Percentiles rank a stretch among this genome's conserved stretches.
Evolutionary conservation across 2,329 filamentous ascomycete genomes (phyloP).

Genomic region (Alternaria hordeiaustralica): DNA sequence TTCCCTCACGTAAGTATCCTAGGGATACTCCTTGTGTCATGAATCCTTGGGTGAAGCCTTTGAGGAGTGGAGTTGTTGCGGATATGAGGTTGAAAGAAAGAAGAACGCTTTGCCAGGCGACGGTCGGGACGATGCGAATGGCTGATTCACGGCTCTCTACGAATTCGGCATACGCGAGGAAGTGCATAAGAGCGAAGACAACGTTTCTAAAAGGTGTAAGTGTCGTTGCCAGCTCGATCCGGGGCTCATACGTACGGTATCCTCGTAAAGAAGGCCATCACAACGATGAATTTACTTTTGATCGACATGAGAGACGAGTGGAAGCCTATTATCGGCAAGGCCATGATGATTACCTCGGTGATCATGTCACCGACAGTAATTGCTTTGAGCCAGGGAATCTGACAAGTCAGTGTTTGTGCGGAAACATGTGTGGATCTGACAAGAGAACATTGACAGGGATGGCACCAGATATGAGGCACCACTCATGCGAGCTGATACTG

Average conservation of each 20-base stretch:
- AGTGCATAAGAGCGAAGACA: not conserved
- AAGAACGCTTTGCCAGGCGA: constrained; percentile 7
- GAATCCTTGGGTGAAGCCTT: constrained; percentile 6
- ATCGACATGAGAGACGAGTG: not conserved
- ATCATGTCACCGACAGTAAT: constrained; percentile 1
- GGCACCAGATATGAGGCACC: not conserved
- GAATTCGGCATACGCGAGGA: constrained; percentile 2
- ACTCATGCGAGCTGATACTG: not conserved
- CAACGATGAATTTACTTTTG: constrained; percentile 2
- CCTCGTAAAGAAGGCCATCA: constrained; percentile 11
- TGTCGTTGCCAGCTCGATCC: not conserved
- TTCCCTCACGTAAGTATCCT: not conserved
- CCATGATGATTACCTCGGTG: not conserved
- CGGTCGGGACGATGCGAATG: constrained; percentile 5
- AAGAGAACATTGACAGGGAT: no score
- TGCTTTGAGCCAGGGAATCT: constrained; percentile 8
- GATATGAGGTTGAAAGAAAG: constrained; percentile 10
- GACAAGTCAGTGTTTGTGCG: not conserved
- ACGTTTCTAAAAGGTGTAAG: not conserved
- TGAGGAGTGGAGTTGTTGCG: constrained; percentile 7
- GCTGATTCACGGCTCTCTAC: not conserved
- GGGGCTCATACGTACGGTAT: constrained; percentile 2
- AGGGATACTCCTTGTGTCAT: constrained; percentile 4
- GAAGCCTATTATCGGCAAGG: constrained; percentile 6
- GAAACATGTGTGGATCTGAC: not conserved